Evolutionary conservation across 805 yeast species (phyloP).

Genomic region (Saturnispora hagleri): DNA sequence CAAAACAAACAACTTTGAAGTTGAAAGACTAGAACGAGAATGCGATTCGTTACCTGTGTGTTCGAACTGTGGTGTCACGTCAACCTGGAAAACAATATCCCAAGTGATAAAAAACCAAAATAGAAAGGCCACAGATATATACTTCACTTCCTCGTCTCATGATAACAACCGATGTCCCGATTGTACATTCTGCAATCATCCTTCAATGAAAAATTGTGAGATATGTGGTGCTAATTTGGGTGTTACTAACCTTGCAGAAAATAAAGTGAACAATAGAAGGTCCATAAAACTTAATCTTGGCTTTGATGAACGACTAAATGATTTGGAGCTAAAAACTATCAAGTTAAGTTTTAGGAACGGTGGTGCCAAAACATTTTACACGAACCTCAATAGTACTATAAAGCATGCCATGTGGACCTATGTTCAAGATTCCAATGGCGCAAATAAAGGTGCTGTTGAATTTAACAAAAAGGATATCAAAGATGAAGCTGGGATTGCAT

Average conservation of each 20-base stretch:
- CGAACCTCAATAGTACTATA: slow-evolving; percentile 35
- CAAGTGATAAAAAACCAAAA: slow-evolving; percentile 7
- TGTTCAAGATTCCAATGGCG: slow-evolving; percentile 14
- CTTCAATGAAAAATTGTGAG: slow-evolving; percentile 70
- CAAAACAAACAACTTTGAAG: slow-evolving; percentile 15
- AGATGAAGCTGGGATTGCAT: not conserved
- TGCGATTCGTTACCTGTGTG: slow-evolving; percentile 35
- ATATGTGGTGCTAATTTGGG: slow-evolving; percentile 63
- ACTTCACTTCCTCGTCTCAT: slow-evolving; percentile 12
- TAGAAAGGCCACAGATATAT: not conserved
- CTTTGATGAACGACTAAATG: slow-evolving; percentile 8
- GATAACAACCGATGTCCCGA: slow-evolving; percentile 37
- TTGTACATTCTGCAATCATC: slow-evolving; percentile 70
- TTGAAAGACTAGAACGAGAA: slow-evolving; percentile 8
- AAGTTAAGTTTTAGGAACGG: slow-evolving; percentile 71
- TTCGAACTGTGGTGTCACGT: slow-evolving; percentile 52
- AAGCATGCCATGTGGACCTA: slow-evolving; percentile 43
- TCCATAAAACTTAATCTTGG: not conserved
- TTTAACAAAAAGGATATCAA: not conserved
- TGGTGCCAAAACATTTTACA: slow-evolving; percentile 49
- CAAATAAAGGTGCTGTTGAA: slow-evolving; percentile 33
- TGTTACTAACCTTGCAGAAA: slow-evolving; percentile 12
- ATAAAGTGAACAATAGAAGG: not conserved
- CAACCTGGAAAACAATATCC: slow-evolving; percentile 30
- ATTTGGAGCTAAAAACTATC: slow-evolving; percentile 29